Base-by-base conservation (phyloP, 257 asterid species). In the Scutellaria galericulata region DNA sequence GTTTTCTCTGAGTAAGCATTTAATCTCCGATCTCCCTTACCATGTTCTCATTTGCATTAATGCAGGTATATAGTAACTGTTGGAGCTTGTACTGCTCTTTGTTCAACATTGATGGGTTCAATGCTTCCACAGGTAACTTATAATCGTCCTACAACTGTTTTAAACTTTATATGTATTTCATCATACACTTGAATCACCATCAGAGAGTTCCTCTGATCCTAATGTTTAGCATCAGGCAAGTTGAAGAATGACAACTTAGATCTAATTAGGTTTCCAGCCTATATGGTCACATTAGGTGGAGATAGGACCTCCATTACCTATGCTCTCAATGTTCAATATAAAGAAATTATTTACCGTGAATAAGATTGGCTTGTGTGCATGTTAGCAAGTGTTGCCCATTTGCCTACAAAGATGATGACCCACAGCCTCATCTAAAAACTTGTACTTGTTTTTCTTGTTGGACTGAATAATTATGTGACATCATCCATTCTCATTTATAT, bases 61-160 rank as follows among this genome's bases (percentile, higher is more conserved):
- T 80, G 73, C 86, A 94, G 99, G 58, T 91, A 88, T 77, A 69
- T 90, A 54, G 71, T 94, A 54, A 87, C 93, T 45, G 39, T 85
- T 37, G 99, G 99, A 73, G 98, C 99, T 75, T 87, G 88, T 77
- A 87, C 94, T 77, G 97, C 99, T 75, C 98, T 94, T 55, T 87
- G 95, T 87, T 94, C 99, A 27, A 89, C 99, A 15, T 83, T 94
- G 86, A 80, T 91, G 96, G 99, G 99, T 68, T 94, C 99, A 18
- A 64, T 94, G 54, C 86, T 94, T 75, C 99, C 99, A 37, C 99
- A 94, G 97, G 99, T 94, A 81, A 50, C 66, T 31, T 45, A 14
- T 76, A 18, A 35, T 52, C 3, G 55, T 60, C 35, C 22, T 60
- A 27, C 51, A 10, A 41, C 15, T 24, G 27, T 24, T 24, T 24